These are phyloP conservation scores for Quercus berberidifolia DNA, from an alignment of 306 rosid genomes.

Conservation along the genomic window DNA sequence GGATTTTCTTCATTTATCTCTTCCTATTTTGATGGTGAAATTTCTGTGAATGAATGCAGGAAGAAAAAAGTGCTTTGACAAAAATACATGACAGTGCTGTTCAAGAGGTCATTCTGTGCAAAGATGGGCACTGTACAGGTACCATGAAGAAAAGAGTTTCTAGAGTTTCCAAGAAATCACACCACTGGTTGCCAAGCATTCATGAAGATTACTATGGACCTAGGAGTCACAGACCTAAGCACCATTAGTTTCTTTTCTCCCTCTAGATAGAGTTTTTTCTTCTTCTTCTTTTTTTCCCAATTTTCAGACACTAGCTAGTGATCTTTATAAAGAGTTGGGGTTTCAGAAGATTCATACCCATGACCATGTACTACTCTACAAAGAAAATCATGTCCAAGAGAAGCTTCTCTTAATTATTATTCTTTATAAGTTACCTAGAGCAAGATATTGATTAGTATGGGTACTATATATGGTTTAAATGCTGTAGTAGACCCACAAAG, in stretches of 20 bases:
- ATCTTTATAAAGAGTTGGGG: background rate
- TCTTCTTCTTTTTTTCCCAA: background rate
- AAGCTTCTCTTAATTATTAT: constrained; percentile 15
- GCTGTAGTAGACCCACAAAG: background rate
- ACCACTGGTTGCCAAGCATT: constrained; percentile 42
- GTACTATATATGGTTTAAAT: background rate
- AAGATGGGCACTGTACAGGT: constrained; percentile 43
- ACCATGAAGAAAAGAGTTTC: constrained; percentile 30
- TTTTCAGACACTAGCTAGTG: background rate
- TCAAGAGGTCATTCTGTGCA: constrained; percentile 11
- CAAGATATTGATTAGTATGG: background rate
- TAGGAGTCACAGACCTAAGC: constrained; percentile 39
- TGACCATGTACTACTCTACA: constrained; percentile 8
- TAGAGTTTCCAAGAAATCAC: constrained; percentile 35
- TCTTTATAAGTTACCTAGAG: background rate
- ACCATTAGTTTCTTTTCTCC: constrained; percentile 18
- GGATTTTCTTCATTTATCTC: background rate
- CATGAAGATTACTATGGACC: constrained; percentile 53
- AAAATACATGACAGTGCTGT: background rate
- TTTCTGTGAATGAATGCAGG: constrained; percentile 30
- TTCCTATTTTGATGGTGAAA: background rate
- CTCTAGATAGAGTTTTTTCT: background rate
- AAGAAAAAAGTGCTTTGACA: constrained; percentile 21
- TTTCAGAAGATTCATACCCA: constrained; percentile 9
- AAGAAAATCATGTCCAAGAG: background rate